A percentile compares a stretch with the other conserved stretches of the same genome.
Conservation (phyloP, 2,329 filamentous ascomycete genomes). For the Fusarium sp. region DNA sequence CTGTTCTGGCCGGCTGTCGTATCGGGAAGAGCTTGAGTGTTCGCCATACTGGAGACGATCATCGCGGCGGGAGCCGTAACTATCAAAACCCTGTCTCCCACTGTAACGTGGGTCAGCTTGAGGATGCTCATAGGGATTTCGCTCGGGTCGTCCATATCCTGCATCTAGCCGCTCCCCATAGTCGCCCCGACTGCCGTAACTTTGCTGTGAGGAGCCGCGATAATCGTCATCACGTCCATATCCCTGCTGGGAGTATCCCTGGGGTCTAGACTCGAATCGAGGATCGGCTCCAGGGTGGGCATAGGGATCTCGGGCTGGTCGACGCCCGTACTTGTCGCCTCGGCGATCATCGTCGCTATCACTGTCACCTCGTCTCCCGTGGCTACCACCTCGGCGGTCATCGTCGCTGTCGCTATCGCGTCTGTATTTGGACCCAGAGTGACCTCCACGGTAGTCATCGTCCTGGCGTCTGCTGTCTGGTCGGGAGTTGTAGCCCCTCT, state of each 20-base stretch:
- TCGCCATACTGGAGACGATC: conserved; percentile 5
- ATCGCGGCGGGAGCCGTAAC: conserved; percentile 16
- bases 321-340: conserved; percentile 6
- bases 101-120: conserved; percentile 17
- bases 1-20: background rate
- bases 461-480: conserved; percentile 1
- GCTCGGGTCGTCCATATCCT: background rate
- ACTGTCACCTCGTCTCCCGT: background rate
- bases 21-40: conserved; percentile 7
- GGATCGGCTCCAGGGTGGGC: conserved; percentile 28
- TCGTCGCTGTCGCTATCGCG: conserved; percentile 5
- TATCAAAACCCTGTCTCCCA: background rate
- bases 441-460: conserved; percentile 11
- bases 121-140: conserved; percentile 12
- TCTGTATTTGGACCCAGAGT: background rate
- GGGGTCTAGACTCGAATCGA: conserved; percentile 15
- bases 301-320: conserved; percentile 8
- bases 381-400: background rate
- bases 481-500: background rate
- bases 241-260: conserved; percentile 13
- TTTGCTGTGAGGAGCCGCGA: conserved; percentile 7
- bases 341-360: background rate
- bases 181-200: conserved; percentile 7
- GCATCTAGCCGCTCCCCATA: background rate
- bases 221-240: conserved; percentile 13